Conservation (phyloP, 2,329 filamentous ascomycete species). For the Aureobasidium sp. region DNA sequence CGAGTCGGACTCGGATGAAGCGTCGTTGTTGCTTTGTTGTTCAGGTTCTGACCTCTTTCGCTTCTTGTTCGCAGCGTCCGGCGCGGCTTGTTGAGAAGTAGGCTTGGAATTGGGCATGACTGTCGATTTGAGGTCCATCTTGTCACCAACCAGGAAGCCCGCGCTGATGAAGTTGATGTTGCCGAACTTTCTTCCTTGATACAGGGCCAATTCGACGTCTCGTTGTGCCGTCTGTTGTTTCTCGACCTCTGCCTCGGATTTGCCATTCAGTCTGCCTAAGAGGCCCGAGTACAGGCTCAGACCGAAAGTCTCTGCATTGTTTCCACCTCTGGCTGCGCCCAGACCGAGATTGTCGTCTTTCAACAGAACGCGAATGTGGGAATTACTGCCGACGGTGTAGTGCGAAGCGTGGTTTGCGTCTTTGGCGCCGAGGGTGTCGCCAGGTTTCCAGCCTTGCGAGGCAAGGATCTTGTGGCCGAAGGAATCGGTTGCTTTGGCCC, state of each 20-base stretch:
- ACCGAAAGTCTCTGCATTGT: slow-evolving; percentile 64
- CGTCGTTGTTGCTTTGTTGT: slow-evolving; percentile 24
- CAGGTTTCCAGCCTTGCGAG: slow-evolving; percentile 83
- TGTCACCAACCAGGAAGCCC: slow-evolving; percentile 59
- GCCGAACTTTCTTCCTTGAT: slow-evolving; percentile 67
- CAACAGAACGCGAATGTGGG: slow-evolving; percentile 73
- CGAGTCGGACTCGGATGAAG: neutral
- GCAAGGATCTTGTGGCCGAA: slow-evolving; percentile 88
- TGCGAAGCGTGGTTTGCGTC: slow-evolving; percentile 65
- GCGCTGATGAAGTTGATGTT: slow-evolving; percentile 78
- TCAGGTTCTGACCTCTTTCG: slow-evolving; percentile 13
- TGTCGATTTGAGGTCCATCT: slow-evolving; percentile 32
- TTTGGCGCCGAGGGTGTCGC: slow-evolving; percentile 69
- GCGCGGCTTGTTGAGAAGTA: slow-evolving; percentile 31
- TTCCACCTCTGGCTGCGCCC: slow-evolving; percentile 67
- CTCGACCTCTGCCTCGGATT: slow-evolving; percentile 62
- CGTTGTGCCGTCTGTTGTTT: slow-evolving; percentile 60
- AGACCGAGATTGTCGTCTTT: slow-evolving; percentile 90
- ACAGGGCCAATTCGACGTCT: slow-evolving; percentile 63
- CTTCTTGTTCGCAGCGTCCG: slow-evolving; percentile 9
- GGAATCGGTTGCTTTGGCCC: slow-evolving; percentile 70
- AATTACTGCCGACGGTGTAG: slow-evolving; percentile 71
- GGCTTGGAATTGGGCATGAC: slow-evolving; percentile 21
- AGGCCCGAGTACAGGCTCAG: slow-evolving; percentile 80
- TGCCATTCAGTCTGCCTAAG: slow-evolving; percentile 82